Percentiles rank a stretch among this genome's conserved stretches.
Evolutionary conservation across 345 rosid species (phyloP).

Genomic region (Citrus unshiu): DNA sequence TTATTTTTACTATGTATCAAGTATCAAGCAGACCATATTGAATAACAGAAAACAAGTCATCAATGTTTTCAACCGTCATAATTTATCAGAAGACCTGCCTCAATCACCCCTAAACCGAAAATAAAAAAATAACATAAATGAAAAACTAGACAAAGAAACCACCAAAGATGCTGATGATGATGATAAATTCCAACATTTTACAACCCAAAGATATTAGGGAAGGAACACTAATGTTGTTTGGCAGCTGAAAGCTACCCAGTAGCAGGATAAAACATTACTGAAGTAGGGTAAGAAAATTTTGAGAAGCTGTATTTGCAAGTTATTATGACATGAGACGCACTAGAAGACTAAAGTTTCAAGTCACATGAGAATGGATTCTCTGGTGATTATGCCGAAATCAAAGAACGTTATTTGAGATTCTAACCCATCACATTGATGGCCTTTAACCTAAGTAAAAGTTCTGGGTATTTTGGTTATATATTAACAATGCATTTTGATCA

Average conservation of each 20-base stretch:
- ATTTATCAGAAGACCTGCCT: background rate
- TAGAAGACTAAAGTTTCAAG: background rate
- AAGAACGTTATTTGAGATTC: background rate
- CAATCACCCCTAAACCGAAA: background rate
- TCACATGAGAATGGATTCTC: background rate
- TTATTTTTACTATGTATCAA: background rate
- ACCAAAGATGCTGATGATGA: background rate
- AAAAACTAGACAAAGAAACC: background rate
- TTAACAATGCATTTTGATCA: background rate
- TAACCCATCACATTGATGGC: background rate
- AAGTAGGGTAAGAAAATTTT: background rate
- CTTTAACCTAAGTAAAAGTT: background rate
- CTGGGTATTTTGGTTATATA: background rate
- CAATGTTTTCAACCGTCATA: background rate
- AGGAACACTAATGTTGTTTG: background rate
- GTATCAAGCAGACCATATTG: background rate
- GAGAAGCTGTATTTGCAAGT: background rate
- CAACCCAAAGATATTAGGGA: background rate
- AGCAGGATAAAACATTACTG: background rate
- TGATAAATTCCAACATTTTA: background rate
- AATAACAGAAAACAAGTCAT: background rate
- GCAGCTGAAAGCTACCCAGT: background rate
- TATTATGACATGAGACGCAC: background rate
- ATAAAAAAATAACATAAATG: background rate
- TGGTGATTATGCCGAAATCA: background rate